These are phyloP conservation scores for Melampsora americana DNA, from an alignment of 1,284 basidiomycete species.

Conservation along the genomic window DNA sequence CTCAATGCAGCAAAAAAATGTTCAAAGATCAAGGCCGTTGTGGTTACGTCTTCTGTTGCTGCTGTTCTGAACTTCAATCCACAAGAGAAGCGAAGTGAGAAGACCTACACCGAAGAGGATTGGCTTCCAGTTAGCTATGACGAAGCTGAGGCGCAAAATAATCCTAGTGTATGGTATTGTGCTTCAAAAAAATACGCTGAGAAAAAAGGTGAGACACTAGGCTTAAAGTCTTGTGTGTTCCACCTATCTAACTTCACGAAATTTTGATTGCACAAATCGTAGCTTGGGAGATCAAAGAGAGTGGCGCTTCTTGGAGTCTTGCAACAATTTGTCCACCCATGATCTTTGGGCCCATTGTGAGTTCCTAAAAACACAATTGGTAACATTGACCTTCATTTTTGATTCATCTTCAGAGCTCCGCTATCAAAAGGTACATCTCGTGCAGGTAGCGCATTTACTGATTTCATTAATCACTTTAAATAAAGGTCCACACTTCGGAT, in stretches of 20 bases:
- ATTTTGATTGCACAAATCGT: background rate
- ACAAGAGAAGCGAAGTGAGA: slow-evolving; percentile 45
- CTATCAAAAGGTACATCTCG: no score
- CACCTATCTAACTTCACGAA: background rate
- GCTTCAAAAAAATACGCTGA: slow-evolving; percentile 54
- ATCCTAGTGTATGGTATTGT: slow-evolving; percentile 13
- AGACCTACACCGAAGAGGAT: slow-evolving; percentile 56
- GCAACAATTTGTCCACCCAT: slow-evolving; percentile 61
- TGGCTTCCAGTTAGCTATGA: slow-evolving; percentile 67
- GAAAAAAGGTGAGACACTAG: slow-evolving; percentile 58
- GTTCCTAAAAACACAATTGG: background rate
- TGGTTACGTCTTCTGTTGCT: slow-evolving; percentile 66
- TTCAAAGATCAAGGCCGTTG: slow-evolving; percentile 57
- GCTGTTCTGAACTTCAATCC: slow-evolving; percentile 56
- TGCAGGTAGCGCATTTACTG: no score
- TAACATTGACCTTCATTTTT: no score
- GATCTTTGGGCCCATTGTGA: slow-evolving; percentile 53
- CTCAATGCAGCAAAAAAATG: slow-evolving; percentile 61
- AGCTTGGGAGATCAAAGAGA: slow-evolving; percentile 57
- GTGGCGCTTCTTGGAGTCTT: slow-evolving; percentile 62
- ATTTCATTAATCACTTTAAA: background rate
- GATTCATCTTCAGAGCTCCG: no score
- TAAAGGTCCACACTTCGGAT: slow-evolving; percentile 13
- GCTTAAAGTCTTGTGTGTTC: no score
- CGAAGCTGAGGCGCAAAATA: slow-evolving; percentile 47